Base-by-base conservation (phyloP, 805 yeast genomes). In the Candida chauliodis region DNA sequence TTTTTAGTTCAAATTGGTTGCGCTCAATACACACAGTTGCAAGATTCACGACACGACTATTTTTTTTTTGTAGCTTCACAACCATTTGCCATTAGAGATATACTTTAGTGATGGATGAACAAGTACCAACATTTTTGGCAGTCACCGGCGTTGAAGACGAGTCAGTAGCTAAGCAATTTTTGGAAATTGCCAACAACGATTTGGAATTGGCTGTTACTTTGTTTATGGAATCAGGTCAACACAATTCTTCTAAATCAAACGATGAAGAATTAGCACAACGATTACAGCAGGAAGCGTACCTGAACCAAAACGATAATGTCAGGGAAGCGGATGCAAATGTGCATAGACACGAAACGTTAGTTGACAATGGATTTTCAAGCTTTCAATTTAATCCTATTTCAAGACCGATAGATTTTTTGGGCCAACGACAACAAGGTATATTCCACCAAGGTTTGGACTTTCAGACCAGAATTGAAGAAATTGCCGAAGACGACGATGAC, bases 171-270 rank as follows among this genome's bases (percentile, higher is more conserved):
- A 65, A 71, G 37, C 87, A 82, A 48, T 93, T 82, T 53, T 58
- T 93, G 15, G 89, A 82, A 18, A 79, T 91, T 65, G 74, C 91
- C 4, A 89, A 82, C 35, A 78, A 79, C 32, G 78, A 87, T 55
- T 56, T 91, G 23, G 95, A 90, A 41, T 75, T 79, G 15, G 98
- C 99, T 0, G 85, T 93, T 6, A 78, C 88, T 10, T 66, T 93
- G 30, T 93, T 66, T 59, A 81, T 84, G 62, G 98, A 93, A 46
- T 46, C 62, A 7, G 45, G 58, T 34, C 59, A 53, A n/a, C 42
- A 38, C 5, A 22, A 15, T 27, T 10, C 25, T 2, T 9, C 8
- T 9, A 14, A 11, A 42, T 34, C 43, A 29, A 36, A 35, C 36
- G 80, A 74, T 47, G 84, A 70, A 23, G 78, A 71, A 37, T 44